Conservation (phyloP, 495 filamentous ascomycete species). For the Parathielavia hyrcaniae region DNA sequence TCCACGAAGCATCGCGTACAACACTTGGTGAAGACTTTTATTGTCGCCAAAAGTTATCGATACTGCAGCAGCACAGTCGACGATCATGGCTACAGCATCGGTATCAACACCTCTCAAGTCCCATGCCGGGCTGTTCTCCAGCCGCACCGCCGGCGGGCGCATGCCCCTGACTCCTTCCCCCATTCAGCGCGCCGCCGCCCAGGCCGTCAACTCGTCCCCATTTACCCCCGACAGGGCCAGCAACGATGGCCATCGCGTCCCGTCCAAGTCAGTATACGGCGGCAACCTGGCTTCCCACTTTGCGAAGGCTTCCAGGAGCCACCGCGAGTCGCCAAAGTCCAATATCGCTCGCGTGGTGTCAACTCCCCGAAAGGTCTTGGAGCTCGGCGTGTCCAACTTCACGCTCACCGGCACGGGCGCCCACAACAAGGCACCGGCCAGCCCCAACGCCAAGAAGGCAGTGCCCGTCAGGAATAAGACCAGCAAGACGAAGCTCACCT, state of each 20-base stretch:
- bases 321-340: slow-evolving; percentile 82
- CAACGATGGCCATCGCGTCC: slow-evolving; percentile 45
- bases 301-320: slow-evolving; percentile 53
- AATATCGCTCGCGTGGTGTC: slow-evolving; percentile 71
- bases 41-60: slow-evolving; percentile 37
- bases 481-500: slow-evolving; percentile 72
- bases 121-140: slow-evolving; percentile 86
- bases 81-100: slow-evolving; percentile 76
- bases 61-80: slow-evolving; percentile 31
- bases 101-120: slow-evolving; percentile 91
- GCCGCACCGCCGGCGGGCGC: slow-evolving; percentile 86
- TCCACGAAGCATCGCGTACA: slow-evolving; percentile 5
- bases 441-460: slow-evolving; percentile 56
- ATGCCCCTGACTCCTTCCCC: slow-evolving; percentile 94
- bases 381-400: slow-evolving; percentile 90
- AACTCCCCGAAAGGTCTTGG: slow-evolving; percentile 71
- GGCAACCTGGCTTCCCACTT: slow-evolving; percentile 69
- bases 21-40: neutral
- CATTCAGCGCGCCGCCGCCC: slow-evolving; percentile 44
- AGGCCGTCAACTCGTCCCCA: slow-evolving; percentile 58
- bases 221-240: slow-evolving; percentile 68
- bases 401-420: slow-evolving; percentile 73
- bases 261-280: slow-evolving; percentile 62
- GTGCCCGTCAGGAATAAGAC: slow-evolving; percentile 55
- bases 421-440: slow-evolving; percentile 66